These are phyloP conservation scores for Coemansia sp. DNA, from an alignment of 192 early-diverging fungal genomes.

Conservation along the genomic window DNA sequence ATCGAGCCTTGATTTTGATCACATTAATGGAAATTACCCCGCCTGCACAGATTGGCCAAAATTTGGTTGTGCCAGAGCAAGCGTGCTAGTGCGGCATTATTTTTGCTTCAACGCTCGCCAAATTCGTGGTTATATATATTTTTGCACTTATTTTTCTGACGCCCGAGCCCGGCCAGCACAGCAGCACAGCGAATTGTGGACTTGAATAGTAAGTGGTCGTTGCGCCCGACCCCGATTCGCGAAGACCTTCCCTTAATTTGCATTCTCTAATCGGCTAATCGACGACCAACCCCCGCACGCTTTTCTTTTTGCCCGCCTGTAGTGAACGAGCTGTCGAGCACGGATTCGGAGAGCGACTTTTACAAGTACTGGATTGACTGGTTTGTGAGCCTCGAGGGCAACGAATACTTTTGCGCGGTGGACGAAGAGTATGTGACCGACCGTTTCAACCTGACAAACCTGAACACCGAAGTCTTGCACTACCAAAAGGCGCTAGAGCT, in stretches of 20 bases:
- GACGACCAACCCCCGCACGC: neutral
- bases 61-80: no score
- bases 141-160: no score
- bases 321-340: constrained; percentile 50
- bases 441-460: constrained; percentile 96
- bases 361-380: constrained; percentile 91
- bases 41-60: no score
- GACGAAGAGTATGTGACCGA: constrained; percentile 98
- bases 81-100: no score
- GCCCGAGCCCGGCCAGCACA: no score
- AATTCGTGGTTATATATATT: no score
- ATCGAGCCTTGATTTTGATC: no score
- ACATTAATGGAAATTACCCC: no score
- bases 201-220: neutral
- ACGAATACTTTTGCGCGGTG: constrained; percentile 99
- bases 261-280: neutral
- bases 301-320: neutral
- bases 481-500: constrained; percentile 90
- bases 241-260: no score
- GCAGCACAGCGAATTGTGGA: no score
- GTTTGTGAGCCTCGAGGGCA: constrained; percentile 90
- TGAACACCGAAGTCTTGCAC: constrained; percentile 88
- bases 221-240: neutral
- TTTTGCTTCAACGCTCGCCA: no score
- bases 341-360: constrained; percentile 50